Base-by-base conservation (phyloP, 768 basidiomycete species). In the Suillus cothurnatus region DNA sequence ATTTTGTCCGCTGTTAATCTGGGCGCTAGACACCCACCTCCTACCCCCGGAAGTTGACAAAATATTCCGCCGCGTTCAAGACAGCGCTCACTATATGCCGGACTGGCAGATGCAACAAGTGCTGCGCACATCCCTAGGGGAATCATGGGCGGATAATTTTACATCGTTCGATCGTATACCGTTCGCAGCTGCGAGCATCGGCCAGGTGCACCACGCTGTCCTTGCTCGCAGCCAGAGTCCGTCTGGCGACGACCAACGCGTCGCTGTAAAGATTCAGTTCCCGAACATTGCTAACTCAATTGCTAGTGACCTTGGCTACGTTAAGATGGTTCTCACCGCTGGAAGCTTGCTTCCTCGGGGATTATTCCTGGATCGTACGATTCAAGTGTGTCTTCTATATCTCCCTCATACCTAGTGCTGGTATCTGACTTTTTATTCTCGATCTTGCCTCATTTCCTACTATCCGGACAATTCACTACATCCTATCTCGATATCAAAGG, bases 61-160 rank as follows among this genome's bases (percentile, higher is more conserved):
- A 62, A 91, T 99, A 36, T 89, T 99, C 70, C 86, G 94, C 60
- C 82, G 91, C 34, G 96, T 99, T 0, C 97, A 99, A 73, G 93
- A 97, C 69, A 88, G 91, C 69, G 97, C 97, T 1, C 94, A 99
- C 76, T 98, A 98, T 74, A 99, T 99, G 97, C 97, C 97, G 0
- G 91, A 97, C 69, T 96, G 92, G 92, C 97, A 99, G 74, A 92
- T 98, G 89, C 92, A 96, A 85, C 71, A 87, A 91, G 95, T 95
- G 36, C 84, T 99, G 78, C 73, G 71, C 1, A 71, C 81, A n/a
- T 85, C 94, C 8, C 83, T 97, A 7, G 95, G 95, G 3, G 73
- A 84, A 0, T 81, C 88, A 31, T 98, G 96, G 95, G 75, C 79
- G 31, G 76, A 82, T 36, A 80, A 84, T 38, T 99, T 99, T 74